Base-by-base conservation (phyloP, 2,329 filamentous ascomycete genomes). In the Penicillium sp. region DNA sequence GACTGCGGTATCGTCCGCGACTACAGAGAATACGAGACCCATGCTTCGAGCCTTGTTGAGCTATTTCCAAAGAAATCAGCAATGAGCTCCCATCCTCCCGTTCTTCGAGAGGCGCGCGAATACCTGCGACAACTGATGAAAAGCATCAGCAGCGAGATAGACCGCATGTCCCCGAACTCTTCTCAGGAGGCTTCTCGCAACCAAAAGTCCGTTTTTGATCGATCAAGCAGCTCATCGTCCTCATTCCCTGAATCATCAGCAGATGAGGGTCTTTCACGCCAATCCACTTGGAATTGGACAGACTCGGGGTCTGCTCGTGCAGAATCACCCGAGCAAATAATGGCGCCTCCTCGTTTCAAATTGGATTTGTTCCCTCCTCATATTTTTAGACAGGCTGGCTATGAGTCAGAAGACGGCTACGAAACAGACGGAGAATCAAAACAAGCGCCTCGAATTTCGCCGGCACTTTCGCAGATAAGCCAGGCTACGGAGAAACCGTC, bases 11-110 rank as follows among this genome's bases (percentile, higher is more conserved):
- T 76, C 9, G 70, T 76, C 6, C 73, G 73, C 18, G 76, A 79
- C 50, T 76, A 75, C 56, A 70, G 75, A 25, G 76, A 78, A 50
- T 79, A 76, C 54, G 69, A 76, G 48, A 76, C 72, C 1, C 76
- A 79, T 49, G 74, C 70, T 4, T 70, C 71, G 10, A 62, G 67
- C 11, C 57, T 79, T 13, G 63, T 67, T 50, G 69, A 69, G 30
- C 68, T 74, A 44, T 76, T 71, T 44, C 69, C 71, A 14, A 69
- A 71, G 49, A 69, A 63, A 14, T 54, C 68, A 14, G 46, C 59
- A 14, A 63, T 63, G 7, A 59, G 42, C 7, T 18, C 48, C 13
- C 53, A 61, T 42, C 51, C 54, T 4, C 36, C 42, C 6, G 46
- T 57, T 3, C 41, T 78, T 31, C 67, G 66, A 9, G 63, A 70